Evolutionary conservation across 2,329 filamentous ascomycete genomes (phyloP).

Genomic region (Tolypocladium inflatum): DNA sequence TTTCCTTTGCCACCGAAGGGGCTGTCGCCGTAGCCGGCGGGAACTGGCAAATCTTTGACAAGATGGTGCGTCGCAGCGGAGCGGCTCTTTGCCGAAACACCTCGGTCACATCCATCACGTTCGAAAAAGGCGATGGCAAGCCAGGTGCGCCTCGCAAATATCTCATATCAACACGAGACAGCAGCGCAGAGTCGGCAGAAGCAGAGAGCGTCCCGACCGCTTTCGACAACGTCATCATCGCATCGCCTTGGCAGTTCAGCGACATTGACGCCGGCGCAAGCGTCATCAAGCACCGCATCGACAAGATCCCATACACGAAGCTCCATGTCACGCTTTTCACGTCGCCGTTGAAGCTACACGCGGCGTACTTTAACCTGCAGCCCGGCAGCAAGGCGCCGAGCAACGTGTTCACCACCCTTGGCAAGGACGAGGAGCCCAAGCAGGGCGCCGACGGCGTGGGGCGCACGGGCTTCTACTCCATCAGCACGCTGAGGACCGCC

Average conservation of each 20-base stretch:
- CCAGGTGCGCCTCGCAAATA: conserved; percentile 34
- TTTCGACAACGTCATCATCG: conserved; percentile 77
- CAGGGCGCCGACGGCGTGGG: conserved; percentile 53
- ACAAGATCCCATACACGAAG: conserved; percentile 73
- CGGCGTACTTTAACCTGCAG: conserved; percentile 61
- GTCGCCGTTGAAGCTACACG: conserved; percentile 62
- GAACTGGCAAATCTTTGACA: conserved; percentile 91
- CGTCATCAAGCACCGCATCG: conserved; percentile 61
- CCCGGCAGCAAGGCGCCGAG: conserved; percentile 53
- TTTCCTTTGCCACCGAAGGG: conserved; percentile 82
- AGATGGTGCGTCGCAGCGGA: conserved; percentile 60
- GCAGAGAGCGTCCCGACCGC: conserved; percentile 34
- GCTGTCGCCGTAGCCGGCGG: conserved; percentile 72
- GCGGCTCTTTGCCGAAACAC: conserved; percentile 58
- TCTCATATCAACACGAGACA: conserved; percentile 27
- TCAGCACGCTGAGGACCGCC: conserved; percentile 61
- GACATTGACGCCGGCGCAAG: conserved; percentile 53
- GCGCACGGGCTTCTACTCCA: conserved; percentile 72
- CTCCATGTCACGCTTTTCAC: conserved; percentile 88
- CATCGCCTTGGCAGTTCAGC: conserved; percentile 75
- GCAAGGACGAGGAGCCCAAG: conserved; percentile 41
- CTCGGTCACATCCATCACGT: conserved; percentile 51
- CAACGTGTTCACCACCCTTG: conserved; percentile 75
- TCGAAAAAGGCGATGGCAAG: conserved; percentile 32
- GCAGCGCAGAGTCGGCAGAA: conserved; percentile 8